phyloP scores from a whole-genome alignment of 495 filamentous ascomycete species.

The Penicillium angulare region DNA sequence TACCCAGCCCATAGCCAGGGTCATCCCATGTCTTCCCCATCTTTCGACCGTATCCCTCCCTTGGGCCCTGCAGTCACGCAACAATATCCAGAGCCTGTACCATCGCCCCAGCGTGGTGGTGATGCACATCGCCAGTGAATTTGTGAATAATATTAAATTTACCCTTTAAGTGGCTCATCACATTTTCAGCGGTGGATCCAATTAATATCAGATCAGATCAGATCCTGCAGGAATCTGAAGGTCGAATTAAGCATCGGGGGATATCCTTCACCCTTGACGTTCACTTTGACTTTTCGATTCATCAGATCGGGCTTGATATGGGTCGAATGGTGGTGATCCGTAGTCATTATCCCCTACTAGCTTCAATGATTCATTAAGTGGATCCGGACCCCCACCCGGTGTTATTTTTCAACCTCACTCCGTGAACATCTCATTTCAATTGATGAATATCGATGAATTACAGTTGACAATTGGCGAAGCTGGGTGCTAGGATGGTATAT shows the following conservation, averaged over 20 bases:
- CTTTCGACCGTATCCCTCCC: conserved; percentile 39
- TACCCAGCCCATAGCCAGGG: conserved; percentile 26
- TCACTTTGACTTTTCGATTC: conserved; percentile 9
- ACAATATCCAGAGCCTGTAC: conserved; percentile 27
- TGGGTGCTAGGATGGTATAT: no score
- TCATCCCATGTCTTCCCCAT: conserved; percentile 35
- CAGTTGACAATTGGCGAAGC: no score
- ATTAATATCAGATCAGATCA: not conserved
- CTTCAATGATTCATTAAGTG: not conserved
- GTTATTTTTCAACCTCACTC: not conserved
- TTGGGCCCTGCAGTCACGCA: conserved; percentile 29
- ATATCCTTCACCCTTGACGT: conserved; percentile 3
- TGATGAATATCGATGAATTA: no score
- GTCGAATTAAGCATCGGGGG: not conserved
- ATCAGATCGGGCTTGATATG: not conserved
- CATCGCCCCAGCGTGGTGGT: conserved; percentile 23
- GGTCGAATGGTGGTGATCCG: conserved; percentile 16
- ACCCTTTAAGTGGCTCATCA: not conserved
- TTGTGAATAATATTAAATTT: not conserved
- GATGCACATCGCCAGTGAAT: conserved; percentile 13
- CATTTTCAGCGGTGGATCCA: not conserved
- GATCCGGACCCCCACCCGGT: not conserved
- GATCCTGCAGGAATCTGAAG: not conserved
- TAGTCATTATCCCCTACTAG: conserved; percentile 13
- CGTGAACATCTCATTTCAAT: not conserved